Evolutionary conservation across 192 early-diverging fungal genomes (phyloP), one percentile per base, ranked within the genome.

Genomic region (Backusella parvicylindrica): DNA sequence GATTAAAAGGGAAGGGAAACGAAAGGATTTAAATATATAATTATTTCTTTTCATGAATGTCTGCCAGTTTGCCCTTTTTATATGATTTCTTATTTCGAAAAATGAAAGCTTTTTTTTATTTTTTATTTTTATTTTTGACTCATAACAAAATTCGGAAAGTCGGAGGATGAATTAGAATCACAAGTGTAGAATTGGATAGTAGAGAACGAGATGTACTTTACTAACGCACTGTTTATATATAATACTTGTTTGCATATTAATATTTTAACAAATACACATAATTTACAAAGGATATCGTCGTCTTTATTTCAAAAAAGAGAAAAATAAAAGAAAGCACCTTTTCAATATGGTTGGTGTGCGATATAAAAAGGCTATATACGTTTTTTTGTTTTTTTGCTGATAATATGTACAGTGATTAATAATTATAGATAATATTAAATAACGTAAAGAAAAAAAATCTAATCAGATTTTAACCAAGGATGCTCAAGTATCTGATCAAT

Each of bases 401-500:
- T 26, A 56, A 23, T 56, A 56, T 56, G 23, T 56, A 56, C 53
- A 56, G 26, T 26, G 21, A 56, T 56, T 26, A 56, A 11, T 23
- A 56, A 56, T 23, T 26, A 56, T 47, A 47, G 2, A 67, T 67
- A 23, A 8, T 50, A 26, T 40, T 26, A 72, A 53, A 23, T 60
- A 40, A 26, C 38, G 38, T n/a, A 35, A 38, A 15, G 21, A 36
- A 35, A 18, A 15, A 31, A 35, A 47, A 6, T 47, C 23, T 47
- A 70, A 38, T 64, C 28, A 43, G 63, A 73, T 6, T 53, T 53
- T 13, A 96, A 70, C 96, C 96, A 97, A 64, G 87, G 83, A 76
- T 95, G 91, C 35, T 77, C 79, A 64, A 93, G 75, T 12, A 97
- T 91, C 38, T 90, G 88, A 15, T 91, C 88, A 53, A 96, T 95